Evolutionary conservation across 2,329 filamentous ascomycete genomes (phyloP).

Genomic region (Lasiodiplodia theobromae): DNA sequence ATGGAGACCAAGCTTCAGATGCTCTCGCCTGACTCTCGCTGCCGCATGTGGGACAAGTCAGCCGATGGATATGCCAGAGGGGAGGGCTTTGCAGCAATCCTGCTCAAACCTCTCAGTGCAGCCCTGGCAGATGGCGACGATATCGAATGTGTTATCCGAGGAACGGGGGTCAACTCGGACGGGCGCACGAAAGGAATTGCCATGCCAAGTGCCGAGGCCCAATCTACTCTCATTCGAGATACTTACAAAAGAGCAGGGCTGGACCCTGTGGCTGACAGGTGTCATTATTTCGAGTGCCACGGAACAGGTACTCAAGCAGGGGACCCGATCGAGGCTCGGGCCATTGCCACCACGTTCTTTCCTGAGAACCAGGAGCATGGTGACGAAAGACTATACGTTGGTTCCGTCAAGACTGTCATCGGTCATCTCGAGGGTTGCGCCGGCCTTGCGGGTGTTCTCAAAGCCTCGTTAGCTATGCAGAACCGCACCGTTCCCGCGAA

Average conservation of each 20-base stretch:
- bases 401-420: slow-evolving; percentile 47
- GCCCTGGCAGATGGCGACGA: slow-evolving; percentile 55
- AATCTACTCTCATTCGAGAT: slow-evolving; percentile 44
- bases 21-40: slow-evolving; percentile 44
- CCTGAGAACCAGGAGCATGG: not conserved
- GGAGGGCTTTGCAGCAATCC: slow-evolving; percentile 57
- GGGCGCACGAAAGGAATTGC: slow-evolving; percentile 45
- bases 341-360: slow-evolving; percentile 27
- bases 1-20: slow-evolving; percentile 30
- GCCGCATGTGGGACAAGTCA: slow-evolving; percentile 35
- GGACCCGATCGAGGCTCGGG: slow-evolving; percentile 33
- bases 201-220: slow-evolving; percentile 31
- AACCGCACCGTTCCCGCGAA: slow-evolving; percentile 45
- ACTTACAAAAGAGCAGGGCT: slow-evolving; percentile 45
- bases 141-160: slow-evolving; percentile 46
- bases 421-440: slow-evolving; percentile 52
- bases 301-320: slow-evolving; percentile 32
- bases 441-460: slow-evolving; percentile 48
- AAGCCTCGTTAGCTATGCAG: slow-evolving; percentile 48
- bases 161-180: slow-evolving; percentile 42
- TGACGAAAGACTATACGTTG: slow-evolving; percentile 31
- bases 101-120: slow-evolving; percentile 57
- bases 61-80: slow-evolving; percentile 30
- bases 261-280: slow-evolving; percentile 35
- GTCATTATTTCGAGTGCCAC: slow-evolving; percentile 48